phyloP scores from a whole-genome alignment of 1,139 yeast genomes.

The Suhomyces guaymorum region DNA sequence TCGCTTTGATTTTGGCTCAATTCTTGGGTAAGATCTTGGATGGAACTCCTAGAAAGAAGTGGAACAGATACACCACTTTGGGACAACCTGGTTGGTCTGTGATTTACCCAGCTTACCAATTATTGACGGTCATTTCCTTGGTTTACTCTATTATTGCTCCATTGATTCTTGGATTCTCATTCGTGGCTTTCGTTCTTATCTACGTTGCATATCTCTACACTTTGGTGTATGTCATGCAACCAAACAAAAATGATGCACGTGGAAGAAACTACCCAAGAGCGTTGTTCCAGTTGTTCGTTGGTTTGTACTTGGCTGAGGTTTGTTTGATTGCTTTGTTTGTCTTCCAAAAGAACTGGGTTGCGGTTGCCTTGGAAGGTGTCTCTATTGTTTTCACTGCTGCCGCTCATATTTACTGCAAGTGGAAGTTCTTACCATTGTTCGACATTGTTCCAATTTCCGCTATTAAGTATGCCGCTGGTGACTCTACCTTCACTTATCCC shows the following conservation, averaged over 20 bases:
- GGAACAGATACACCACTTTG: slow-evolving; percentile 45
- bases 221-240: slow-evolving; percentile 56
- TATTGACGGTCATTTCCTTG: slow-evolving; percentile 41
- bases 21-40: slow-evolving; percentile 49
- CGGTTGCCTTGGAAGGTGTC: slow-evolving; percentile 63
- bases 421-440: slow-evolving; percentile 59
- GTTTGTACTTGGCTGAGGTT: slow-evolving; percentile 64
- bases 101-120: slow-evolving; percentile 42
- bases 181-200: slow-evolving; percentile 44
- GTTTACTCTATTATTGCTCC: slow-evolving; percentile 48
- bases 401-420: slow-evolving; percentile 57
- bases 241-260: slow-evolving; percentile 54
- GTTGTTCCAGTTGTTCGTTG: slow-evolving; percentile 64
- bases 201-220: slow-evolving; percentile 64
- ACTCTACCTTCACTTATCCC: slow-evolving; percentile 49
- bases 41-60: slow-evolving; percentile 44
- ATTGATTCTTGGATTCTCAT: slow-evolving; percentile 49
- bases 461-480: slow-evolving; percentile 59
- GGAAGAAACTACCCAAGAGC: slow-evolving; percentile 71
- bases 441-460: slow-evolving; percentile 78
- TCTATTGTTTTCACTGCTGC: slow-evolving; percentile 52
- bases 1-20: slow-evolving; percentile 47
- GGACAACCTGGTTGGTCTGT: slow-evolving; percentile 46
- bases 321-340: slow-evolving; percentile 68
- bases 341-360: slow-evolving; percentile 72